Percentiles rank a stretch among this genome's conserved stretches.
These are phyloP conservation scores for Nicotiana sylvestris DNA, from an alignment of 257 asterid genomes.

Conservation along the genomic window DNA sequence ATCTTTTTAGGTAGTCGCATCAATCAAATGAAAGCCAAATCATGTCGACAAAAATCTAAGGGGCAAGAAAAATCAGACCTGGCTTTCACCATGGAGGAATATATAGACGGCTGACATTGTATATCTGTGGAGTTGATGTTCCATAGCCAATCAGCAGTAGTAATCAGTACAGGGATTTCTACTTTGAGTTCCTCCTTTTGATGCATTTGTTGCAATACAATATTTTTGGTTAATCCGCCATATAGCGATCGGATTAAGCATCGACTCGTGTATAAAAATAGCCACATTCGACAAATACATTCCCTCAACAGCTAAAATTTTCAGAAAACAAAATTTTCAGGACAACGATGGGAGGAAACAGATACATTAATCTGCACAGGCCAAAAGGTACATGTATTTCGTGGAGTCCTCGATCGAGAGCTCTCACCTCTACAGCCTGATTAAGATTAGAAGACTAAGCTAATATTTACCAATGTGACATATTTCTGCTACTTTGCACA, in stretches of 20 bases:
- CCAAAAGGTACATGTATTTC: not conserved
- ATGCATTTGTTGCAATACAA: not conserved
- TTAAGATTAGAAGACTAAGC: not conserved
- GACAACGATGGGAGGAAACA: not conserved
- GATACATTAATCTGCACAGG: not conserved
- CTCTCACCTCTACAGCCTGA: not conserved
- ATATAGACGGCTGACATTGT: not conserved
- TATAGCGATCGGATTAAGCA: not conserved
- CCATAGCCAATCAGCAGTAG: too few relatives aligned
- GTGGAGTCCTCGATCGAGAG: not conserved
- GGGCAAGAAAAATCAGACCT: not conserved
- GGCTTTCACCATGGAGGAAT: not conserved
- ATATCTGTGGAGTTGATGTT: too few relatives aligned
- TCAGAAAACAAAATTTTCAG: not conserved
- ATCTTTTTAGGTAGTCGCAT: not conserved
- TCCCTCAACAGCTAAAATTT: not conserved
- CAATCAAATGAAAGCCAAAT: not conserved
- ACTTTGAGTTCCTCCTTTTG: not conserved
- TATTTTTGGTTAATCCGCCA: not conserved
- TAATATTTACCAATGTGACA: constrained; percentile 4
- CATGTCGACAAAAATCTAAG: not conserved
- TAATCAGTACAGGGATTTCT: not conserved
- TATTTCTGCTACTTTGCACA: not conserved
- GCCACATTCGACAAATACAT: not conserved
- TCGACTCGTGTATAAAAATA: not conserved